Conservation (phyloP, 768 basidiomycete species). For the Tricholoma saponaceum region DNA sequence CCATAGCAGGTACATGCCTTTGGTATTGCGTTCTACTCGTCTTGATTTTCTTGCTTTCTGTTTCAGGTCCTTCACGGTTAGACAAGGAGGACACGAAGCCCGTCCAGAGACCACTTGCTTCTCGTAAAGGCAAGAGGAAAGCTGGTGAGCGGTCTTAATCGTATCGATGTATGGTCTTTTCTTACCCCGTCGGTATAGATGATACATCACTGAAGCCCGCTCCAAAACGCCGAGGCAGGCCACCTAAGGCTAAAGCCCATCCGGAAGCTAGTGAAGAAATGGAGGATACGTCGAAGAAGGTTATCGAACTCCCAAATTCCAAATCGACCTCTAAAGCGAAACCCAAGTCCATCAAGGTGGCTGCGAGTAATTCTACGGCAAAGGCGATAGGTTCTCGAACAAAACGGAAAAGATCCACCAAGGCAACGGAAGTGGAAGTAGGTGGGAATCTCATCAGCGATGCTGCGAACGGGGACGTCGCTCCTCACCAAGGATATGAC, state of each 20-base stretch:
- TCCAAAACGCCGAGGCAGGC: constrained; percentile 14
- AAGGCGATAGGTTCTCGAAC: neutral
- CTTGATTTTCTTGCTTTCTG: neutral
- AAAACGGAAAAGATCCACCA: neutral
- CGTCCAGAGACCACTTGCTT: neutral
- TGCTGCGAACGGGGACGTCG: neutral
- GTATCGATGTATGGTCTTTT: neutral
- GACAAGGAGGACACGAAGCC: neutral
- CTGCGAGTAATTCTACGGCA: neutral
- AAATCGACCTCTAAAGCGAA: neutral
- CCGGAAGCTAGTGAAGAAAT: neutral
- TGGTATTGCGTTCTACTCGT: neutral
- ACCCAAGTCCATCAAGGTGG: neutral
- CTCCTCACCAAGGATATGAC: neutral
- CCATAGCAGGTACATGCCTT: neutral
- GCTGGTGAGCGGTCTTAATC: neutral
- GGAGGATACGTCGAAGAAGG: neutral
- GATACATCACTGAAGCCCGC: neutral
- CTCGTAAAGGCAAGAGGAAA: constrained; percentile 8
- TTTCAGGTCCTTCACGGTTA: neutral
- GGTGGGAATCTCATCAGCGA: neutral
- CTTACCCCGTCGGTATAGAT: neutral
- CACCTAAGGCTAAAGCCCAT: constrained; percentile 7
- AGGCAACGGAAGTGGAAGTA: neutral
- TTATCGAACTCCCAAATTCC: neutral